phyloP scores from a whole-genome alignment of 768 basidiomycete species.

The Tylopilus plumbeoviolaceoides region DNA sequence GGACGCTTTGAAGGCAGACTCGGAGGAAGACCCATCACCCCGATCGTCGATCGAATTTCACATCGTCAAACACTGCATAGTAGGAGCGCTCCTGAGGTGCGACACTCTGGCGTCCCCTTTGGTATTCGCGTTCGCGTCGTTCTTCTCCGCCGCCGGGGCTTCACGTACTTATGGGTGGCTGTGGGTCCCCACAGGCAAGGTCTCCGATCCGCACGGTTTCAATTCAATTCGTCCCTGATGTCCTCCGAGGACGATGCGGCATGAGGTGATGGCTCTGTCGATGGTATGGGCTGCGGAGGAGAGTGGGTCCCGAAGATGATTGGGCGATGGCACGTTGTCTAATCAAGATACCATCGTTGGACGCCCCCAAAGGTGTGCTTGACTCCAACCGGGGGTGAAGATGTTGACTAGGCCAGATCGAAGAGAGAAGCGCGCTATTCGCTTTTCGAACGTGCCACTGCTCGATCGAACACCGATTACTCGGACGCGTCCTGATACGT shows the following conservation, averaged over 20 bases:
- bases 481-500: neutral
- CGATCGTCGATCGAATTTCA: neutral
- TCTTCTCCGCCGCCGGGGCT: neutral
- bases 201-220: neutral
- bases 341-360: neutral
- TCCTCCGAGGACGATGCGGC: slow-evolving; percentile 8
- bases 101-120: too few species aligned
- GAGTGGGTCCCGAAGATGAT: too few species aligned
- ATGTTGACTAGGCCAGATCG: neutral
- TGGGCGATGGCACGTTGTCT: neutral
- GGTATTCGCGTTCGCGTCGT: too few species aligned
- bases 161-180: too few species aligned
- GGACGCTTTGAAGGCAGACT: neutral
- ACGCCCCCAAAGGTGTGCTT: too few species aligned
- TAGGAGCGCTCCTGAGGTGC: too few species aligned
- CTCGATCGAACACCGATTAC: too few species aligned
- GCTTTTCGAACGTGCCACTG: too few species aligned
- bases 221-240: neutral
- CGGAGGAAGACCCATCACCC: neutral
- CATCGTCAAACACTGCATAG: neutral
- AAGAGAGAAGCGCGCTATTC: neutral
- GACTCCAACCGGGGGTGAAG: neutral
- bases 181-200: neutral
- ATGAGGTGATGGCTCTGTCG: neutral
- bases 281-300: neutral